phyloP scores from a whole-genome alignment of 1,284 basidiomycete genomes.

The Malassezia dermatis region DNA sequence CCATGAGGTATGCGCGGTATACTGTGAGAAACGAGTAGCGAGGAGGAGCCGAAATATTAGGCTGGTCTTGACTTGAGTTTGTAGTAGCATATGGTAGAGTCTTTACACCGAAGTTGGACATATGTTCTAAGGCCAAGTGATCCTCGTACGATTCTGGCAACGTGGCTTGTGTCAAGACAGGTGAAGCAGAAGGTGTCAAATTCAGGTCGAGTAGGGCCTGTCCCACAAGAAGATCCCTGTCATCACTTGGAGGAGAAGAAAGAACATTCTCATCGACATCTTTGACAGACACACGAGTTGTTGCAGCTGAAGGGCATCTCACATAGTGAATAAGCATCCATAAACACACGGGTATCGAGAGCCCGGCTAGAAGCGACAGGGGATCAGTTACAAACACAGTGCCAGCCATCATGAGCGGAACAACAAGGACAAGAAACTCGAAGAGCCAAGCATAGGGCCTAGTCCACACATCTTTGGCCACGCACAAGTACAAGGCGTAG shows the following conservation, averaged over 20 bases:
- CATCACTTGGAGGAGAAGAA: not conserved
- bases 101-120: not conserved
- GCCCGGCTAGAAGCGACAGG: not conserved
- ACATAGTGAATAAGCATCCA: not conserved
- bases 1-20: conserved; percentile 88
- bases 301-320: not conserved
- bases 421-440: conserved; percentile 5
- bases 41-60: not conserved
- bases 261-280: not conserved
- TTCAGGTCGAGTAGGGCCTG: not conserved
- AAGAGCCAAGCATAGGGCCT: not conserved
- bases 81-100: not conserved
- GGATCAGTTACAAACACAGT: not conserved
- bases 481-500: conserved; percentile 1
- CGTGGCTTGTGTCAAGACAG: not conserved
- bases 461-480: not conserved
- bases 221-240: not conserved
- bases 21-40: conserved; percentile 61
- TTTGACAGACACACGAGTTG: not conserved
- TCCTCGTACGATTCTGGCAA: not conserved
- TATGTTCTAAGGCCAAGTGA: not conserved
- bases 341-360: not conserved
- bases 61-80: not conserved
- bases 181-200: not conserved
- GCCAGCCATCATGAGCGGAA: conserved; percentile 7